A percentile compares a stretch with the other conserved stretches of the same genome.
phyloP scores from a whole-genome alignment of 805 yeast genomes.

The Brettanomyces anomalus region DNA sequence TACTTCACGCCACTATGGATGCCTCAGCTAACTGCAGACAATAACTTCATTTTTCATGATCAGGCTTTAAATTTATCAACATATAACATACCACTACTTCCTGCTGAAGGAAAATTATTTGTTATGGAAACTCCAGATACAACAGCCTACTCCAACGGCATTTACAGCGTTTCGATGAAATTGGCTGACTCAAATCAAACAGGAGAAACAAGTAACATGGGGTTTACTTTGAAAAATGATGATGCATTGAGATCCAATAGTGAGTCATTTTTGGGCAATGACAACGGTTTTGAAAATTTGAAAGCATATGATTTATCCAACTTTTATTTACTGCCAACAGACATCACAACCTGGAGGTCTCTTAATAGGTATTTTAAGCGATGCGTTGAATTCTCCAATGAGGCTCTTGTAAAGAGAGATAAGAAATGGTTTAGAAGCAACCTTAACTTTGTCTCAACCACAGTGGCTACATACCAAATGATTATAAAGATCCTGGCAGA shows the following conservation, averaged over 20 bases:
- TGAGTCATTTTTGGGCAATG: not conserved
- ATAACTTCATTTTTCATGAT: constrained; percentile 50
- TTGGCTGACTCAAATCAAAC: constrained; percentile 7
- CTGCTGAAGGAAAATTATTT: constrained; percentile 23
- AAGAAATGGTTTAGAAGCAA: constrained; percentile 45
- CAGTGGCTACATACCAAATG: constrained; percentile 44
- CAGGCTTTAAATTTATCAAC: constrained; percentile 53
- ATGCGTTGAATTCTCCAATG: constrained; percentile 38
- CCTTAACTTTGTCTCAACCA: constrained; percentile 43
- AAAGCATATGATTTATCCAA: not conserved
- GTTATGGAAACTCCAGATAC: constrained; percentile 12
- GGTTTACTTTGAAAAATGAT: not conserved
- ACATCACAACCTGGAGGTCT: constrained; percentile 52
- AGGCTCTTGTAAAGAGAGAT: constrained; percentile 42
- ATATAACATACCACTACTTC: constrained; percentile 45
- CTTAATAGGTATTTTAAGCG: constrained; percentile 38
- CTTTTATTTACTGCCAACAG: constrained; percentile 53
- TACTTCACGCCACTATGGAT: constrained; percentile 45
- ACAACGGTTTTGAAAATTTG: too few relatives aligned
- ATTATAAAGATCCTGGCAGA: constrained; percentile 46
- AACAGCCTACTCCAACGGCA: constrained; percentile 11
- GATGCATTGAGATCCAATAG: not conserved
- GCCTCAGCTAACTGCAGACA: constrained; percentile 48
- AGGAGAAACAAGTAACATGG: not conserved
- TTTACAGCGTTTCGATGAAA: constrained; percentile 15